Percentiles rank a stretch among this genome's conserved stretches.
phyloP scores from a whole-genome alignment of 257 asterid genomes.

The Ehretia macrophylla region DNA sequence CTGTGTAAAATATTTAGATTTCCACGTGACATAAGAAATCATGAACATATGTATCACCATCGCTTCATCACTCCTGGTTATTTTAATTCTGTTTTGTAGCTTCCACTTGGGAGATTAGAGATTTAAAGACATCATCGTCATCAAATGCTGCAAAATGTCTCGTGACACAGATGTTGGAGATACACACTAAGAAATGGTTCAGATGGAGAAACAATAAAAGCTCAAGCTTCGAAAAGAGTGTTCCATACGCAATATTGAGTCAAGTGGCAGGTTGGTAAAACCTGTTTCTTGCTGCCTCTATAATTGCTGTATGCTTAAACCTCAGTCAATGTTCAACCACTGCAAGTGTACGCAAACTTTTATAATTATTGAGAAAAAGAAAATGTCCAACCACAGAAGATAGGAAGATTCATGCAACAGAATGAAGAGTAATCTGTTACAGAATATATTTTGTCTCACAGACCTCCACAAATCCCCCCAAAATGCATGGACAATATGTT shows the following conservation, averaged over 20 bases:
- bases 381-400: not conserved
- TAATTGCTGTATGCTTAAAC: not conserved
- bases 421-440: no score
- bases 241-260: constrained; percentile 85
- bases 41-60: not conserved
- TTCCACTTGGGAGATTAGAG: constrained; percentile 93
- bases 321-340: not conserved
- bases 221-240: constrained; percentile 69
- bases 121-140: constrained; percentile 49
- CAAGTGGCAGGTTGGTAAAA: constrained; percentile 87
- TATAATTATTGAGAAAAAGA: not conserved
- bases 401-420: no score
- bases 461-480: no score
- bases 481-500: no score
- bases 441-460: no score
- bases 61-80: constrained; percentile 14
- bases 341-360: not conserved
- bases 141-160: constrained; percentile 53
- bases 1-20: not conserved
- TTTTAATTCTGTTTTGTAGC: constrained; percentile 44
- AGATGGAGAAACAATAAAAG: constrained; percentile 72
- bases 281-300: constrained; percentile 8
- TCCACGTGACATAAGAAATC: not conserved
- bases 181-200: constrained; percentile 72
- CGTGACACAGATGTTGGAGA: constrained; percentile 83